These are phyloP conservation scores for Suhomyces kilbournensis DNA, from an alignment of 805 yeast genomes.

Conservation along the genomic window DNA sequence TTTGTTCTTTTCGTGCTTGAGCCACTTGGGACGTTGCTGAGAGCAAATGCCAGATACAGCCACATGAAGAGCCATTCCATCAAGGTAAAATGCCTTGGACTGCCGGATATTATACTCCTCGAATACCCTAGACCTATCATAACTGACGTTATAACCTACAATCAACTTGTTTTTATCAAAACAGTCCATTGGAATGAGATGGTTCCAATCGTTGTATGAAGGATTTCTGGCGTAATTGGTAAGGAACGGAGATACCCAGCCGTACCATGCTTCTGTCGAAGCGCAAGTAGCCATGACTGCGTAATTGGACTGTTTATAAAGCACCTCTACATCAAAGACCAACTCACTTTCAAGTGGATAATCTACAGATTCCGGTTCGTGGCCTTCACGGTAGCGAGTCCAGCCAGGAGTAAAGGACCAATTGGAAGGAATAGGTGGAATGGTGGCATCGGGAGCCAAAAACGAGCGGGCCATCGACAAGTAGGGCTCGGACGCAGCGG, in stretches of 20 bases:
- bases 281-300: slow-evolving; percentile 82
- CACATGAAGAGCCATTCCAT: slow-evolving; percentile 90
- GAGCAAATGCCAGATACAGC: slow-evolving; percentile 92
- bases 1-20: slow-evolving; percentile 48
- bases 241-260: slow-evolving; percentile 89
- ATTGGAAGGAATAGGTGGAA: slow-evolving; percentile 41
- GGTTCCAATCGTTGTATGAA: slow-evolving; percentile 42
- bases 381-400: slow-evolving; percentile 64
- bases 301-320: slow-evolving; percentile 70
- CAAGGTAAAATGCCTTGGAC: slow-evolving; percentile 76
- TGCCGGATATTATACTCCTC: slow-evolving; percentile 76
- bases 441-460: slow-evolving; percentile 19
- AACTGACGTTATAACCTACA: slow-evolving; percentile 88
- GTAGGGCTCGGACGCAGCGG: slow-evolving; percentile 58
- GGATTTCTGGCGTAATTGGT: slow-evolving; percentile 46
- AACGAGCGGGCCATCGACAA: slow-evolving; percentile 48
- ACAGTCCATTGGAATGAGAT: slow-evolving; percentile 74
- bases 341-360: slow-evolving; percentile 70
- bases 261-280: slow-evolving; percentile 80
- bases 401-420: slow-evolving; percentile 76
- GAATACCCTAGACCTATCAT: slow-evolving; percentile 79
- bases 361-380: slow-evolving; percentile 53
- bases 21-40: slow-evolving; percentile 79
- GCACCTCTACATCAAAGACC: slow-evolving; percentile 86
- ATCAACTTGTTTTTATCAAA: slow-evolving; percentile 50